Evolutionary conservation across 495 filamentous ascomycete genomes (phyloP).

Genomic region (Penicillium verhagenii): DNA sequence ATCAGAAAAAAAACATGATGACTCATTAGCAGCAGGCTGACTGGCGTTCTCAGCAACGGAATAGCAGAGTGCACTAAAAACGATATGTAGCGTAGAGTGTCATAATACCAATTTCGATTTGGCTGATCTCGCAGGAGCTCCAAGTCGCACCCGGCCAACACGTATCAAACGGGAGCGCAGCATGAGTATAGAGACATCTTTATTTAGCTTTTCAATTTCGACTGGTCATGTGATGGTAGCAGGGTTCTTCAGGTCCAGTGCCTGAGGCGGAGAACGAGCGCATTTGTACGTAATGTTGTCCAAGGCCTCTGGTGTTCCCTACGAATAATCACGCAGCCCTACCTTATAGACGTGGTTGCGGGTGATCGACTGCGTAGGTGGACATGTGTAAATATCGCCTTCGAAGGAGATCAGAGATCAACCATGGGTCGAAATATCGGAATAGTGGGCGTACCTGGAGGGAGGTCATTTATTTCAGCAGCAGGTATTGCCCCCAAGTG

Average conservation of each 20-base stretch:
- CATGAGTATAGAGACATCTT: not conserved
- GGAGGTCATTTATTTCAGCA: not conserved
- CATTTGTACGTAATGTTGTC: not conserved
- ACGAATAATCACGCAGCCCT: not conserved
- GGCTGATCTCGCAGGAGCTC: not conserved
- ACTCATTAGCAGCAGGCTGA: no score
- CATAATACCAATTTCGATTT: no score
- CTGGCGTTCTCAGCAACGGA: no score
- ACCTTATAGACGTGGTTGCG: not conserved
- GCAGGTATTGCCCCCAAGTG: not conserved
- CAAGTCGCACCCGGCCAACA: not conserved
- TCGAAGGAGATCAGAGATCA: not conserved
- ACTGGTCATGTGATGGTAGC: not conserved
- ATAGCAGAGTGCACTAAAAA: no score
- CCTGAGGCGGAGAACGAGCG: not conserved
- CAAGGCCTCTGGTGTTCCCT: not conserved
- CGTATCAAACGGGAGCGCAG: not conserved
- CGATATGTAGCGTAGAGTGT: no score
- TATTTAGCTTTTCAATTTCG: not conserved
- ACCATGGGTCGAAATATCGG: not conserved
- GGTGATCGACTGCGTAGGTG: not conserved
- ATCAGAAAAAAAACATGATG: no score
- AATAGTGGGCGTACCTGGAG: not conserved
- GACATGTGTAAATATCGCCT: not conserved
- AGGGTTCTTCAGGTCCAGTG: not conserved